A percentile compares a stretch with the other conserved stretches of the same genome.
These are phyloP conservation scores for Fusarium piperis DNA, from an alignment of 2,329 filamentous ascomycete species.

Conservation along the genomic window DNA sequence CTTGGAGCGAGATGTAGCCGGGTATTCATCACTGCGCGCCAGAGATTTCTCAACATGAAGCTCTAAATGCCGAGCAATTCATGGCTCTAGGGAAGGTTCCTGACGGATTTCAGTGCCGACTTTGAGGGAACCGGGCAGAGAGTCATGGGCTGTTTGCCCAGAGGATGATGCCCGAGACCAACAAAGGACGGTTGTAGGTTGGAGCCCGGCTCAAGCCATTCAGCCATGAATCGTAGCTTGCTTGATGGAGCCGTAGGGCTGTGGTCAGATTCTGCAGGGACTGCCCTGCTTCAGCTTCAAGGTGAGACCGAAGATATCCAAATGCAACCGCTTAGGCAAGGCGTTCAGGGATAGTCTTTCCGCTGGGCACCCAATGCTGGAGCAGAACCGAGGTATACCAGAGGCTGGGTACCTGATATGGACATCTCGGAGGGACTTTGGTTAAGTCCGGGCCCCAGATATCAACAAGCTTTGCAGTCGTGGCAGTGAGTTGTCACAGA, in stretches of 20 bases:
- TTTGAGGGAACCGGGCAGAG: conserved; percentile 17
- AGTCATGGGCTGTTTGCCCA: conserved; percentile 44
- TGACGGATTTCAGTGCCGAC: conserved; percentile 41
- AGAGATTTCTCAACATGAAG: conserved; percentile 30
- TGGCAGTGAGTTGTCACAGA: neutral
- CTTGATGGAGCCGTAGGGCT: neutral
- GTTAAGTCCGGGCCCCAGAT: neutral
- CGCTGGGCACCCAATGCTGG: neutral
- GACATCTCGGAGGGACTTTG: neutral
- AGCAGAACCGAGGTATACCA: neutral
- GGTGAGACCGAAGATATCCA: neutral
- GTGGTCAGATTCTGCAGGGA: neutral
- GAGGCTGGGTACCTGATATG: neutral
- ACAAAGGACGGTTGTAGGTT: conserved; percentile 40
- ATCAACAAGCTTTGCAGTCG: neutral
- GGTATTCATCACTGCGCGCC: conserved; percentile 49
- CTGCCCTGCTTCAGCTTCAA: neutral
- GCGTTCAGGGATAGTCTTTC: neutral
- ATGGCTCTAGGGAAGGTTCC: conserved; percentile 21
- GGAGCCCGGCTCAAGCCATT: conserved; percentile 35
- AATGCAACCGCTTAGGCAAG: too few relatives aligned
- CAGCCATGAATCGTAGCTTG: conserved; percentile 23
- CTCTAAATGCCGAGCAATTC: conserved; percentile 36
- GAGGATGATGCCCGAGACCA: conserved; percentile 44
- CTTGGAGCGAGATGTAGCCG: conserved; percentile 48